Base-by-base conservation (phyloP, 345 rosid genomes). In the Linum usitatissimum region DNA sequence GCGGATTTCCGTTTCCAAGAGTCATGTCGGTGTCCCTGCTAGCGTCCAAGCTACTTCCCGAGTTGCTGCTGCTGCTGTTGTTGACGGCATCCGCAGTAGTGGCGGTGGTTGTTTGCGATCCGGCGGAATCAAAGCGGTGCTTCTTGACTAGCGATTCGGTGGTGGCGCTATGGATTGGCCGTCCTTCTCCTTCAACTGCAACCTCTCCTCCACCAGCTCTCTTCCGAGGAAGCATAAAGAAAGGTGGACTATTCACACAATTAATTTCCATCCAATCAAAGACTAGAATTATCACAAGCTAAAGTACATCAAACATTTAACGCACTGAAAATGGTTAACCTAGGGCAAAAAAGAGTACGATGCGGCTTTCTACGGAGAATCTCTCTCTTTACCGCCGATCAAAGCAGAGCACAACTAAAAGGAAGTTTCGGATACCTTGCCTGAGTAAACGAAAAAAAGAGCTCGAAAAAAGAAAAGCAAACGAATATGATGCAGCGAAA, bases 181-280 rank as follows among this genome's bases (percentile, higher is more conserved):
- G 60, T 57, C 79, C 78, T 66, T 76, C 85, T 69, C 65, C 76
- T 60, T 76, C 81, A 66, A 80, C 67, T 49, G 48, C 65, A 71
- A 73, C 77, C 63, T 56, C 76, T 64, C 73, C 89, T 79, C 75
- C 83, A 71, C 63, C 73, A 57, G 83, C 77, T 86, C 97, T 84
- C 90, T 86, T 93, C 71, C 74, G 76, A 75, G 90, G 96, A 90
- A 90, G 99, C 97, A 93, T 93, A 86, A 79, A 87, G 92, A 30
- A 19, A 12, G 31, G 30, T 57, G 60, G 31, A 57, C 60, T 57
- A 30, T 19, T 23, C 60, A 57, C 51, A 45, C 17, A 45, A 45
- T 45, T 45, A 45, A 45, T 45, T 45, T 45, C 51, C 51, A 45
- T 45, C 51, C 51, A 45, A 45, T 45, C 51, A 45, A 45, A 10